Base-by-base conservation (phyloP, 1,139 yeast species). In the Yamadazyma membranifaciens region DNA sequence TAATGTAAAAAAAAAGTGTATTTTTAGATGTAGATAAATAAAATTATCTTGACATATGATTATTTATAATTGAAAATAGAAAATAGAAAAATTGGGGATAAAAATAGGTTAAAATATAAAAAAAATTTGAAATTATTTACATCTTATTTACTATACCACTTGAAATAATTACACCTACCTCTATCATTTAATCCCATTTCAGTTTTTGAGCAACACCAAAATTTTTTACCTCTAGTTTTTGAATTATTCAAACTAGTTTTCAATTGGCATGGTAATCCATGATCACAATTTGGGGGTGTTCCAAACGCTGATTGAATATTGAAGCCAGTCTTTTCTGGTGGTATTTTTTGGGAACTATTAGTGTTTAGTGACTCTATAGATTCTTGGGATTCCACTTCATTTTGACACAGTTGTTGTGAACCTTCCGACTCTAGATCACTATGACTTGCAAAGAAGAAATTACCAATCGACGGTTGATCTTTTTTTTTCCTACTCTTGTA, bases 181-280 rank as follows among this genome's bases (percentile, higher is more conserved):
- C 59, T 56, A 6, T 55, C 51, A 7, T 42, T 39, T 3, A 54
- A 60, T 3, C 46, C 43, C 7, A 36, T 33, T 9, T 36, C 41
- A 10, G 36, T 42, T 44, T 65, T 61, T 0, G 67, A 48, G 52
- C 87, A 81, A 31, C 79, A 70, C 87, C 86, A 81, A 49, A 80
- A 81, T 49, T 72, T 77, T 43, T 62, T 69, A 0, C 86, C 86
- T 42, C 67, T 78, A 45, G 65, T 69, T 37, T 58, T 66, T 6
- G 56, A 48, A 2, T 73, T 74, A 45, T 61, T 70, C 1, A 80
- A 71, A 46, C 67, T 59, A 2, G 82, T 75, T 49, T 75, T 68
- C 39, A 80, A 49, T 11, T 70, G 61, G 37, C 84, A 74, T 3
- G 65, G 62, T 37, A 72, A 69, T 3, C 69, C 65, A 51, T 81